Evolutionary conservation across 2,329 filamentous ascomycete genomes (phyloP).

Genomic region (Colletotrichum musae): DNA sequence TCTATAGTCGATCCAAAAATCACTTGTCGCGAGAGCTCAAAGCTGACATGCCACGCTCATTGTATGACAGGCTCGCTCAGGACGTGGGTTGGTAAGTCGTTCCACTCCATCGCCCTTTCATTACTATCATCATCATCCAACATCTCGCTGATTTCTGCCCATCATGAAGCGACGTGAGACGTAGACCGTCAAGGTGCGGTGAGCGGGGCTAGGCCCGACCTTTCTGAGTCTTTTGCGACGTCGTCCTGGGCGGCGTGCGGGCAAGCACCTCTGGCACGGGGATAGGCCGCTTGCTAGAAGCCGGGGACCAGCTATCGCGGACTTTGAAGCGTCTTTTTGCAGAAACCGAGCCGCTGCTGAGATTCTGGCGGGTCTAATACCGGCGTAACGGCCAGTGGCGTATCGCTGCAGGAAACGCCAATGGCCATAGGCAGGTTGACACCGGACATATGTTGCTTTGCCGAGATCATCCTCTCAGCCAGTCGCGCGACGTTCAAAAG

Average conservation of each 20-base stretch:
- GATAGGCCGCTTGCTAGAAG: no score
- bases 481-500: constrained; percentile 57
- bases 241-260: background rate
- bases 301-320: no score
- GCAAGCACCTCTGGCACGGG: no score
- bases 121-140: no score
- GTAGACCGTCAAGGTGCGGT: background rate
- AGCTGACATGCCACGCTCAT: background rate
- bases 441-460: background rate
- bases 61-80: no score
- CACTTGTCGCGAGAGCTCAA: background rate
- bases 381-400: background rate
- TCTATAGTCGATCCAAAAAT: constrained; percentile 1
- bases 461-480: background rate
- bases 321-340: background rate
- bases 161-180: background rate
- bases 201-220: background rate
- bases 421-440: background rate
- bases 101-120: no score
- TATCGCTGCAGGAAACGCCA: constrained; percentile 1
- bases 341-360: background rate
- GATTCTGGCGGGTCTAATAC: background rate
- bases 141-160: no score
- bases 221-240: background rate
- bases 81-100: no score